Conservation (phyloP, 768 basidiomycete species). For the Gymnopilus junonius region DNA sequence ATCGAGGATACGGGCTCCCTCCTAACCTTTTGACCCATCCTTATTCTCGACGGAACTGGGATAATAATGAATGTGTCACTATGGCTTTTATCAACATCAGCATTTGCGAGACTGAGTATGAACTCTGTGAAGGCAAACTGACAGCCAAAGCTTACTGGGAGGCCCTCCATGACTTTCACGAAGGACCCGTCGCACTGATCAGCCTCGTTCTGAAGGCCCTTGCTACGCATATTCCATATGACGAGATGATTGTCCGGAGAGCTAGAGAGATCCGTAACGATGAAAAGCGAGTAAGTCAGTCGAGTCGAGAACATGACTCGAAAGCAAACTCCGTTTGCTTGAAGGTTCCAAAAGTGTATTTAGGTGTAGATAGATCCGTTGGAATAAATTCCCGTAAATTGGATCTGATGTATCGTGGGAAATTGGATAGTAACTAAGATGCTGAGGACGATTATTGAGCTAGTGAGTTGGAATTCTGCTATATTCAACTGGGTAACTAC, state of each 20-base stretch:
- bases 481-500: too few relatives aligned
- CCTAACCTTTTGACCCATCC: not conserved
- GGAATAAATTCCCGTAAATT: too few relatives aligned
- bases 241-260: not conserved
- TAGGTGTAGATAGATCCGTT: too few relatives aligned
- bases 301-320: too few relatives aligned
- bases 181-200: slow-evolving; percentile 25
- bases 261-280: not conserved
- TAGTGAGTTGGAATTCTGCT: too few relatives aligned
- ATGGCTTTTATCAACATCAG: slow-evolving; percentile 1
- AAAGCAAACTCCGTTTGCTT: too few relatives aligned
- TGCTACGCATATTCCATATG: not conserved
- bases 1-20: not conserved
- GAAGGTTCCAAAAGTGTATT: too few relatives aligned
- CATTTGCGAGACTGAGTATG: not conserved
- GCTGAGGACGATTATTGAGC: too few relatives aligned
- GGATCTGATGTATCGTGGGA: too few relatives aligned
- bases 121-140: not conserved
- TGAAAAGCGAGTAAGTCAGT: too few relatives aligned
- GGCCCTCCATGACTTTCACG: slow-evolving; percentile 8
- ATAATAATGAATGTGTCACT: slow-evolving; percentile 11
- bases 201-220: slow-evolving; percentile 19
- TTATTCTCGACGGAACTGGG: slow-evolving; percentile 14
- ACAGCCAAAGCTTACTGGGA: slow-evolving; percentile 15
- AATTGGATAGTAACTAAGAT: too few relatives aligned